Evolutionary conservation across 140 eudicot species (phyloP).

Genomic region (Erigeron philadelphicus): DNA sequence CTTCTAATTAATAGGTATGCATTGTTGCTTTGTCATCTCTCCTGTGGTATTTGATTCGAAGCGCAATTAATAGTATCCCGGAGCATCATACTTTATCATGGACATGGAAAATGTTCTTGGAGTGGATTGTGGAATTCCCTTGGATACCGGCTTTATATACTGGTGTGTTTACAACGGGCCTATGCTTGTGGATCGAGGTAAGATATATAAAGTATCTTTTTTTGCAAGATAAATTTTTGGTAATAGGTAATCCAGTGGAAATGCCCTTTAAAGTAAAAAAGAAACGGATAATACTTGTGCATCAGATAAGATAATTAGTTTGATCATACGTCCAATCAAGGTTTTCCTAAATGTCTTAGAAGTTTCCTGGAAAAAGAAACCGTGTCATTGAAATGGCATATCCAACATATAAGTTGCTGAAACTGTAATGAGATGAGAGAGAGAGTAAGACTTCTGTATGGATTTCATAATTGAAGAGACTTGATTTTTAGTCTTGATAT

Average conservation of each 20-base stretch:
- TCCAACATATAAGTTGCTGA: no score
- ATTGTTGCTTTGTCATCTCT: slow-evolving; percentile 63
- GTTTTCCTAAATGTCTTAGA: no score
- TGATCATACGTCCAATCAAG: no score
- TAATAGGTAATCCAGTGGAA: not conserved
- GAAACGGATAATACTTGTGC: no score
- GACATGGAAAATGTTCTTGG: slow-evolving; percentile 42
- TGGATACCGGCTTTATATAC: slow-evolving; percentile 88
- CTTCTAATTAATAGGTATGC: slow-evolving; percentile 42
- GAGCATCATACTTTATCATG: slow-evolving; percentile 51
- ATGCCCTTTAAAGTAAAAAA: not conserved
- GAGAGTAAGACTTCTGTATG: no score
- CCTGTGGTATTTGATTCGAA: slow-evolving; percentile 56
- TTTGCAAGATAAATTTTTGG: not conserved
- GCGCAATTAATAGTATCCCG: slow-evolving; percentile 31
- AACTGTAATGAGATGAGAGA: no score
- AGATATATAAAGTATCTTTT: not conserved
- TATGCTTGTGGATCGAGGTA: slow-evolving; percentile 92
- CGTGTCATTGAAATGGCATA: no score
- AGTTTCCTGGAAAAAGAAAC: no score
- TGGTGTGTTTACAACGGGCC: slow-evolving; percentile 68
- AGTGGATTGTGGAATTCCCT: slow-evolving; percentile 54
- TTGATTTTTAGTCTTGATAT: no score
- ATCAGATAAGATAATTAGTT: no score
- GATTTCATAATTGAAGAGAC: no score